Conservation (phyloP, 2,329 filamentous ascomycete genomes). For the Drechslera avenae region DNA sequence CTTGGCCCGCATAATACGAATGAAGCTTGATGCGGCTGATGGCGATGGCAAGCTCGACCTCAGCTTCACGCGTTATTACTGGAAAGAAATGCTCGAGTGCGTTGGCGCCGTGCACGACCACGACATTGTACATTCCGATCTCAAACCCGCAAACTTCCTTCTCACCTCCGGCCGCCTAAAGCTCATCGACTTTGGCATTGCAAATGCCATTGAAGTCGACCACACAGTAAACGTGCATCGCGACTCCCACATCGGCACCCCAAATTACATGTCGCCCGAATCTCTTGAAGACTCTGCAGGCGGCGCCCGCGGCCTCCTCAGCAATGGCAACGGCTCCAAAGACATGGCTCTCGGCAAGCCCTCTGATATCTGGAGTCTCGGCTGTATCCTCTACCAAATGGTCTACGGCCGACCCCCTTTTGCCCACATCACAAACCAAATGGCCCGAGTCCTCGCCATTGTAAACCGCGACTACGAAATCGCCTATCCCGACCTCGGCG, state of each 20-base stretch:
- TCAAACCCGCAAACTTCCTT: conserved; percentile 97
- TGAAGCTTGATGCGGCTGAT: conserved; percentile 62
- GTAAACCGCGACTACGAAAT: conserved; percentile 77
- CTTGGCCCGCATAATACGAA: conserved; percentile 81
- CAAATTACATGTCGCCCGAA: conserved; percentile 98
- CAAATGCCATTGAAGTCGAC: conserved; percentile 93
- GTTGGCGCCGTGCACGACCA: conserved; percentile 84
- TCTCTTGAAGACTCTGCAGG: conserved; percentile 87
- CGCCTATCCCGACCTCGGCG: conserved; percentile 70
- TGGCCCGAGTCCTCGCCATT: conserved; percentile 85
- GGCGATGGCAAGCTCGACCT: conserved; percentile 69
- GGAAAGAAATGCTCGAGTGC: conserved; percentile 99
- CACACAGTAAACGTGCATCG: conserved; percentile 97
- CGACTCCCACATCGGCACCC: conserved; percentile 92
- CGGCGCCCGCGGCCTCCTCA: conserved; percentile 49
- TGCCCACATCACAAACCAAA: conserved; percentile 85
- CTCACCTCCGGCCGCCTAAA: conserved; percentile 89
- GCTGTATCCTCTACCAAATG: conserved; percentile 98
- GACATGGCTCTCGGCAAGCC: conserved; percentile 96
- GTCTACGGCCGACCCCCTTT: conserved; percentile 97
- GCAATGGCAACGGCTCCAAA: conserved; percentile 57
- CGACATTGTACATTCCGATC: conserved; percentile 94
- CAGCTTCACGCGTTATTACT: conserved; percentile 94
- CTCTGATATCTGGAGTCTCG: conserved; percentile 93
- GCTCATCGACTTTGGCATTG: conserved; percentile 98